Percentiles rank a stretch among this genome's conserved stretches.
Conservation (phyloP, 345 rosid species). For the Pugionium cornutum region DNA sequence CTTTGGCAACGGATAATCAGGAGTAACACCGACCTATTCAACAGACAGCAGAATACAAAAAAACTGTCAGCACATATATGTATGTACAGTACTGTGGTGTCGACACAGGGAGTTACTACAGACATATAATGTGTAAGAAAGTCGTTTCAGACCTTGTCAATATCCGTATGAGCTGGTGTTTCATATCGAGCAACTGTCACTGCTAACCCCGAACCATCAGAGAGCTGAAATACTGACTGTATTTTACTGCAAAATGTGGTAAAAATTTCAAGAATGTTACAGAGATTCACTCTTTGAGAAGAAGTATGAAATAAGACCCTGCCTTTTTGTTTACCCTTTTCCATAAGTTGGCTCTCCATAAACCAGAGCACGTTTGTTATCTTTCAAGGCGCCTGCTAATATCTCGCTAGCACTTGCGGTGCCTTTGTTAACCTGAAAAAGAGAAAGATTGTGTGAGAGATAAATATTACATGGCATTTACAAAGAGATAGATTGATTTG, state of each 20-base stretch:
- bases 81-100: not conserved
- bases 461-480: not conserved
- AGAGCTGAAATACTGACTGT: conserved; percentile 91
- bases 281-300: not conserved
- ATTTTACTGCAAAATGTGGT: conserved; percentile 65
- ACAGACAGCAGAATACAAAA: conserved; percentile 9
- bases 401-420: conserved; percentile 99
- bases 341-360: conserved; percentile 92
- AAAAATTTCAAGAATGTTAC: conserved; percentile 16
- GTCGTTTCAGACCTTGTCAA: conserved; percentile 65
- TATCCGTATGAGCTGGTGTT: conserved; percentile 89
- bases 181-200: conserved; percentile 93
- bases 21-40: conserved; percentile 78
- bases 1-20: conserved; percentile 82
- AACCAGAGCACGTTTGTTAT: conserved; percentile 82
- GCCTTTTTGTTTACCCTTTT: conserved; percentile 68
- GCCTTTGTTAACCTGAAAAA: conserved; percentile 84
- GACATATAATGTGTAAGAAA: not conserved
- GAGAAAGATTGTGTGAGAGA: conserved; percentile 11
- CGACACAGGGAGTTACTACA: not conserved
- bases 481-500: not conserved
- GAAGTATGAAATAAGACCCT: not conserved
- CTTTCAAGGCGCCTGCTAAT: conserved; percentile 90
- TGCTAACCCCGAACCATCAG: conserved; percentile 94
- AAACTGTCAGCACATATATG: not conserved